Percentiles rank a stretch among this genome's conserved stretches.
These are phyloP conservation scores for Noccaea bulbosa DNA, from an alignment of 345 rosid species.

Conservation along the genomic window DNA sequence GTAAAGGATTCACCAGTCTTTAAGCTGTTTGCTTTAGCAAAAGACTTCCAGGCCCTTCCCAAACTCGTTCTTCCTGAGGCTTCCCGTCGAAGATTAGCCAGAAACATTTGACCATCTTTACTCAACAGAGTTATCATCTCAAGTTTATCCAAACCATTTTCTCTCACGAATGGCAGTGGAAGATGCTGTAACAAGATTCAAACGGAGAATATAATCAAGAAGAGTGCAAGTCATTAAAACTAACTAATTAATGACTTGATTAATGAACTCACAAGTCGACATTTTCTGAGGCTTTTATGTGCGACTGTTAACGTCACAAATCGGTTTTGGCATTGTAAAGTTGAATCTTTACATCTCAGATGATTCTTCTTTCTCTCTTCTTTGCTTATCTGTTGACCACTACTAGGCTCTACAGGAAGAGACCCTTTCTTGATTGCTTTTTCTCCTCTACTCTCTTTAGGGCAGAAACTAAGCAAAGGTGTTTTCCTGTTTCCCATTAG, in stretches of 20 bases:
- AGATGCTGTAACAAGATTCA: conserved; percentile 20
- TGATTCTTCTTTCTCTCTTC: conserved; percentile 1
- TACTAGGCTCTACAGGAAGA: not conserved
- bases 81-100: conserved; percentile 30
- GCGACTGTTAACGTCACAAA: not conserved
- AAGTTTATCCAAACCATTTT: conserved; percentile 30
- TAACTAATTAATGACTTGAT: not conserved
- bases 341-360: not conserved
- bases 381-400: not conserved
- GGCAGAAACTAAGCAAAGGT: conserved; percentile 6
- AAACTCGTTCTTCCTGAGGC: conserved; percentile 31
- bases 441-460: not conserved
- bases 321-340: not conserved
- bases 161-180: conserved; percentile 31
- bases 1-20: conserved; percentile 33
- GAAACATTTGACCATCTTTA: conserved; percentile 35
- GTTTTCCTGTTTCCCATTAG: not conserved
- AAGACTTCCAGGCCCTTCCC: conserved; percentile 38
- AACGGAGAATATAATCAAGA: not conserved
- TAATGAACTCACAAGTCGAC: conserved; percentile 27
- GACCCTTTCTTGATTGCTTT: not conserved
- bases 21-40: conserved; percentile 32
- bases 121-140: conserved; percentile 33
- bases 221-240: not conserved
- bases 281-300: conserved; percentile 24